Evolutionary conservation across 768 basidiomycete genomes (phyloP).

Genomic region (Pisolithus marmoratus): DNA sequence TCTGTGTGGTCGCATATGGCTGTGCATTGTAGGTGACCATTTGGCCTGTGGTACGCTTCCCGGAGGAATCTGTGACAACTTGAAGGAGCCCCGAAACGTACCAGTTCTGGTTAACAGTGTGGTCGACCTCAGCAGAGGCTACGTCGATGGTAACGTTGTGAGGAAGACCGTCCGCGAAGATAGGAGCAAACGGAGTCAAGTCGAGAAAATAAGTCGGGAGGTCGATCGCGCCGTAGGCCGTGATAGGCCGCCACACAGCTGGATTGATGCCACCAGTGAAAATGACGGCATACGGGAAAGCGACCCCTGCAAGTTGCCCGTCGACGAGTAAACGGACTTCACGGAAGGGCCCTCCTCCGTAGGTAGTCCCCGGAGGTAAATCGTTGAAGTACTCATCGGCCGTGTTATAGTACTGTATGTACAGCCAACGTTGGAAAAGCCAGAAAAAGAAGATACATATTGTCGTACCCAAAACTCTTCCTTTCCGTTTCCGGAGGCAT

Average conservation of each 20-base stretch:
- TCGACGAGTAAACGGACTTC: conserved; percentile 60
- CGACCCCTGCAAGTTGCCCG: conserved; percentile 47
- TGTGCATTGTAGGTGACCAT: conserved; percentile 55
- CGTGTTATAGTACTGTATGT: conserved; percentile 57
- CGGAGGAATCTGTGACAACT: conserved; percentile 60
- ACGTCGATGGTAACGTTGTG: conserved; percentile 74
- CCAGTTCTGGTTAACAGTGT: conserved; percentile 71
- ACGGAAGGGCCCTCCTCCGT: conserved; percentile 49
- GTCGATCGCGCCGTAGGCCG: conserved; percentile 72
- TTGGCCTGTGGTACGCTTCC: conserved; percentile 58
- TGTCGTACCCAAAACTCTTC: conserved; percentile 74
- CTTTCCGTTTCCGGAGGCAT: conserved; percentile 59
- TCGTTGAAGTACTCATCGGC: conserved; percentile 52
- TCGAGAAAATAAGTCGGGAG: conserved; percentile 76
- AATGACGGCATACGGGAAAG: conserved; percentile 54
- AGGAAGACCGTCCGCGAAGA: conserved; percentile 59
- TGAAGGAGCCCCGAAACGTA: conserved; percentile 67
- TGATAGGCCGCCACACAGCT: conserved; percentile 70
- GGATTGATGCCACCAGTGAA: conserved; percentile 76
- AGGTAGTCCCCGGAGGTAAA: conserved; percentile 46
- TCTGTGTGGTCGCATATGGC: conserved; percentile 49
- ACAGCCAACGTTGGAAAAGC: not conserved
- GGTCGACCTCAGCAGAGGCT: conserved; percentile 59
- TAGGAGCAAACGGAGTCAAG: conserved; percentile 69
- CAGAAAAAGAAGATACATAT: not conserved